Conservation (phyloP, 1,284 basidiomycete species). For the Cystobasidiaceae sp. region DNA sequence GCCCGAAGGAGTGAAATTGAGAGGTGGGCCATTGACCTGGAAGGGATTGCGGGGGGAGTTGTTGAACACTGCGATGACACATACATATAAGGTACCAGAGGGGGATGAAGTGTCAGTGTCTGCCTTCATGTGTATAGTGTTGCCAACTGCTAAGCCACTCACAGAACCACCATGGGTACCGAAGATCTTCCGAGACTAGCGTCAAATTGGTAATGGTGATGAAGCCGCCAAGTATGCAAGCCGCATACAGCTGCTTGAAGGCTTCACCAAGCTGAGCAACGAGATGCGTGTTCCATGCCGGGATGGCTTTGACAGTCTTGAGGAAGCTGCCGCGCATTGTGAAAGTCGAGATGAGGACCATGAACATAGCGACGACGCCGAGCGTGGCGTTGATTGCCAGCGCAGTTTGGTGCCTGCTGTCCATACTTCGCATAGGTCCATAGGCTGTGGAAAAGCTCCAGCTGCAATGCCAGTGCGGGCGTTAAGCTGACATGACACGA, state of each 20-base stretch:
- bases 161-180: constrained; percentile 24
- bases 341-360: neutral
- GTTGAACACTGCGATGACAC: no score
- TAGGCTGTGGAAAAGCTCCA: neutral
- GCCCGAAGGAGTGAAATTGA: neutral
- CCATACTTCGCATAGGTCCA: neutral
- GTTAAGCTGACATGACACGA: neutral
- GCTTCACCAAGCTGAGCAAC: constrained; percentile 5
- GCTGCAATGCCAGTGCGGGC: neutral
- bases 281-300: constrained; percentile 1
- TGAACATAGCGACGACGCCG: neutral
- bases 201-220: constrained; percentile 5
- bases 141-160: neutral
- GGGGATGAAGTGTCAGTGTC: neutral
- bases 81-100: neutral
- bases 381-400: neutral
- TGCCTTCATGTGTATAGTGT: neutral
- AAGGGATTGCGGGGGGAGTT: no score
- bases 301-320: constrained; percentile 16
- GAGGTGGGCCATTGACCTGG: no score
- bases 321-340: neutral
- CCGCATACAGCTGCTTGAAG: constrained; percentile 19
- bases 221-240: constrained; percentile 9
- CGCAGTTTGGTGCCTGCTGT: constrained; percentile 10
- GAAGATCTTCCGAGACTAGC: constrained; percentile 12